Evolutionary conservation across 192 early-diverging fungal genomes (phyloP).

Genomic region (Pilaira anomala): DNA sequence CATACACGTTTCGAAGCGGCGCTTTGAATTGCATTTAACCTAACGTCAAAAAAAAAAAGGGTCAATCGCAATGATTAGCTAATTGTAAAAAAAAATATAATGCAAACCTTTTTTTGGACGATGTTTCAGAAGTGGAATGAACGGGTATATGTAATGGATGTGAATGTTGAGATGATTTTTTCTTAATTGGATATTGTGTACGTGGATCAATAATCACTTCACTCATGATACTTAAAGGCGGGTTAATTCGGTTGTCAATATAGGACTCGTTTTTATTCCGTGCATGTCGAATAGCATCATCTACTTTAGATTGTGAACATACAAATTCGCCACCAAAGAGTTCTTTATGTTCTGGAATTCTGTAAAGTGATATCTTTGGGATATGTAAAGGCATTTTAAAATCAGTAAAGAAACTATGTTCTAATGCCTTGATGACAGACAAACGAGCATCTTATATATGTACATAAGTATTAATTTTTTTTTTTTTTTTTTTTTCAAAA

Average conservation of each 20-base stretch:
- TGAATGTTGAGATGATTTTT: too few relatives aligned
- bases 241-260: background rate
- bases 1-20: too few relatives aligned
- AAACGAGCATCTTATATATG: background rate
- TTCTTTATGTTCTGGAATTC: background rate
- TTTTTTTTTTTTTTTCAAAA: background rate
- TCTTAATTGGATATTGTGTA: background rate
- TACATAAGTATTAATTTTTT: too few relatives aligned
- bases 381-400: slow-evolving; percentile 7
- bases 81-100: background rate
- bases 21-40: too few relatives aligned
- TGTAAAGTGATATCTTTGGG: background rate
- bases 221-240: background rate
- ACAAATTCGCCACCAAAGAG: background rate
- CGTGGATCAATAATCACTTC: background rate
- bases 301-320: background rate
- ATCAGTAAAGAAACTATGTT: background rate
- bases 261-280: background rate
- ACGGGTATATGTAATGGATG: too few relatives aligned
- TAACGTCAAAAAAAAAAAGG: too few relatives aligned
- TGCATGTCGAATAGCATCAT: background rate
- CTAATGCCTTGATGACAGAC: background rate
- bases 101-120: background rate
- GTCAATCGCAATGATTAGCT: background rate
- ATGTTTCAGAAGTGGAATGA: too few relatives aligned